Percentiles rank a stretch among this genome's conserved stretches.
Evolutionary conservation across 2,329 filamentous ascomycete species (phyloP).

Genomic region (Microcyclosporella mali): DNA sequence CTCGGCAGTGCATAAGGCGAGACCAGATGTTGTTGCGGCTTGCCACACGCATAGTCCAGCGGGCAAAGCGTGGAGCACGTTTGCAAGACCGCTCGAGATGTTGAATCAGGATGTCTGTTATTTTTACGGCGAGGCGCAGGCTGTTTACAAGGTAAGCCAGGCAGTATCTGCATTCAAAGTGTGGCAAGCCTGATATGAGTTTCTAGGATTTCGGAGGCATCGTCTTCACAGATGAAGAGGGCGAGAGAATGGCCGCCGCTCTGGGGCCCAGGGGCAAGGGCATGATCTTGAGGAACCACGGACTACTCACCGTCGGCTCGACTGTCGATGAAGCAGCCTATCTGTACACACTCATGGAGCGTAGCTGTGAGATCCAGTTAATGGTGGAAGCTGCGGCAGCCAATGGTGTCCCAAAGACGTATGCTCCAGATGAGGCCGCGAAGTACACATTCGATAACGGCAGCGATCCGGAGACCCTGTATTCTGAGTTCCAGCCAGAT

Average conservation of each 20-base stretch:
- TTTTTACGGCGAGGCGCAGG: conserved; percentile 57
- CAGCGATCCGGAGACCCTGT: conserved; percentile 44
- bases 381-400: conserved; percentile 60
- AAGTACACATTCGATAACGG: conserved; percentile 47
- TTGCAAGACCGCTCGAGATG: conserved; percentile 62
- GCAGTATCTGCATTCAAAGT: background rate
- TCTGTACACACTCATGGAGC: conserved; percentile 62
- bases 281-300: conserved; percentile 65
- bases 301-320: conserved; percentile 61
- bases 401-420: conserved; percentile 46
- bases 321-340: conserved; percentile 72
- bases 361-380: conserved; percentile 62
- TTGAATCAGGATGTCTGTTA: conserved; percentile 62
- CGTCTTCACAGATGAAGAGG: conserved; percentile 59
- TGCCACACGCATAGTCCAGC: conserved; percentile 63
- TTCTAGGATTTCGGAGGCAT: conserved; percentile 55
- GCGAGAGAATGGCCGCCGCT: conserved; percentile 55
- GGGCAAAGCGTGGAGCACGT: conserved; percentile 63
- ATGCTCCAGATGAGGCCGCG: conserved; percentile 52
- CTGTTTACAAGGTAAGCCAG: conserved; percentile 47
- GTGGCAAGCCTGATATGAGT: background rate
- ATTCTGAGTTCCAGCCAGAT: conserved; percentile 50
- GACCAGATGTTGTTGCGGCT: conserved; percentile 62
- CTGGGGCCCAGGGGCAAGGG: conserved; percentile 58
- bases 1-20: conserved; percentile 60